Conservation (phyloP, 2,329 filamentous ascomycete genomes). For the Colletotrichum spaethianum region DNA sequence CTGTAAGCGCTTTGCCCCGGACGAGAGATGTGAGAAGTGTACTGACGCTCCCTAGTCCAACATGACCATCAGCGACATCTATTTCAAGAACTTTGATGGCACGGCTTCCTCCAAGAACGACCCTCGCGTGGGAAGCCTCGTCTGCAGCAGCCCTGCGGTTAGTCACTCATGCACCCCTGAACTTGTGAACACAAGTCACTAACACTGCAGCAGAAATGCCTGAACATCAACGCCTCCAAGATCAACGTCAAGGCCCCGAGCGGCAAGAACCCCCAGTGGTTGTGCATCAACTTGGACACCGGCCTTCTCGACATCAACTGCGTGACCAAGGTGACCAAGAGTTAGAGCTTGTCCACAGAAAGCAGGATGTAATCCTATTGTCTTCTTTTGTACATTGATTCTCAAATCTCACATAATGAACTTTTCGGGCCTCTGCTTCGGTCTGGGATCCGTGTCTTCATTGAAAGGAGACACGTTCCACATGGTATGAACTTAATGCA, state of each 20-base stretch:
- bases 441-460: background rate
- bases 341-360: background rate
- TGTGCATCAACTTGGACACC: slow-evolving; percentile 38
- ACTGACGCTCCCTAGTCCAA: slow-evolving; percentile 24
- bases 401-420: background rate
- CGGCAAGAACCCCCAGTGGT: slow-evolving; percentile 35
- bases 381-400: background rate
- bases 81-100: slow-evolving; percentile 41
- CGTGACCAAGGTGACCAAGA: slow-evolving; percentile 29
- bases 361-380: background rate
- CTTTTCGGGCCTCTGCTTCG: background rate
- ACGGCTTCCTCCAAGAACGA: slow-evolving; percentile 38
- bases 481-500: background rate
- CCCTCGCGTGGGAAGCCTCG: slow-evolving; percentile 38
- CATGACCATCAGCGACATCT: slow-evolving; percentile 41
- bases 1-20: slow-evolving; percentile 3
- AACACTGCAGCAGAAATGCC: slow-evolving; percentile 27
- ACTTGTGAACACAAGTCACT: background rate
- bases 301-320: slow-evolving; percentile 38
- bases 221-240: slow-evolving; percentile 40
- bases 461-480: background rate
- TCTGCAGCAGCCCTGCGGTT: slow-evolving; percentile 39
- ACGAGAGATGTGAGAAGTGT: background rate
- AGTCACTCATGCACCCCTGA: background rate
- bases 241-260: slow-evolving; percentile 38